Base-by-base conservation (phyloP, 306 rosid genomes). In the Cicer bijugum region DNA sequence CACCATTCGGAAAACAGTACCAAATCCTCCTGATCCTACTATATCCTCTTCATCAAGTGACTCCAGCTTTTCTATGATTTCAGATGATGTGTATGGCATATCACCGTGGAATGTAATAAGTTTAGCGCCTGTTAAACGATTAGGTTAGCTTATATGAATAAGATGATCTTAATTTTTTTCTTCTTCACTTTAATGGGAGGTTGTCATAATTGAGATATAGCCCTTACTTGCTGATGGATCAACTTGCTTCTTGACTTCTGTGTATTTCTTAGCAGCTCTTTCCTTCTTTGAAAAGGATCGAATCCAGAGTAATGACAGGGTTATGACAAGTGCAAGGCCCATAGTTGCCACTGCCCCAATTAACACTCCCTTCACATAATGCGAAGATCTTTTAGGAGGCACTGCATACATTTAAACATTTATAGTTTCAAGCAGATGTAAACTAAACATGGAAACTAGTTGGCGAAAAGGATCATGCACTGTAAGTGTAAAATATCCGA, bases 51-150 rank as follows among this genome's bases (percentile, higher is more conserved):
- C 92, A 46, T 88, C 91, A 9, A 95, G 91, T 35, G 93, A 77
- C 81, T 92, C 97, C 69, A 95, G 75, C 86, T 95, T 95, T 57
- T 95, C 99, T 23, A 95, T 80, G 75, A 95, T 89, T 75, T 90
- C 90, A 53, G 85, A 68, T 37, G 99, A 91, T 0, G 97, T 90
- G 88, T 95, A 88, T 5, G 90, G 97, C 57, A 95, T 78, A 82
- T 95, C 97, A 6, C 97, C 99, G 69, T 87, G 99, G 84, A 95
- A 95, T 14, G 99, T 92, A 72, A 95, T 90, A 52, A 95, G 91
- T 77, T 92, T 95, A 20, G 90, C 84, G 78, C 93, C 99, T 95
- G 82, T 79, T 82, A 40, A 55, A 40, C 66, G 35, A 74, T 33
- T 46, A 67, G 16, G 67, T 78, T 46, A 56, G 57, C 15, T 33